phyloP scores from a whole-genome alignment of 164 flowering plant genomes.

The Tetracentron sinense region DNA sequence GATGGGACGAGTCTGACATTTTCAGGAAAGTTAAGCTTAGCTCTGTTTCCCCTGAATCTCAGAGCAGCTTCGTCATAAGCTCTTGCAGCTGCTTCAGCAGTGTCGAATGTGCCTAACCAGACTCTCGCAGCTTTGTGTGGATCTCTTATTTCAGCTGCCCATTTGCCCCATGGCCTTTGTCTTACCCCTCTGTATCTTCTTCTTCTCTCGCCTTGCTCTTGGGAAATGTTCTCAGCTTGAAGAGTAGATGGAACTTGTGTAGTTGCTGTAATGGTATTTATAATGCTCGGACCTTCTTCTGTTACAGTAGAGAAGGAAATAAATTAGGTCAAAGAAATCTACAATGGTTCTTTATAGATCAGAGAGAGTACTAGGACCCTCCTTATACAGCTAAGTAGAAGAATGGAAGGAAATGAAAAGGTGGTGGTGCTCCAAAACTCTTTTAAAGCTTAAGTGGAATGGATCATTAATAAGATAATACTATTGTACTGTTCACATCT shows the following conservation, averaged over 20 bases:
- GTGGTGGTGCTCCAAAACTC: no score
- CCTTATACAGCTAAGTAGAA: no score
- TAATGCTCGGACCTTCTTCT: conserved; percentile 20
- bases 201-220: conserved; percentile 32
- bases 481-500: no score
- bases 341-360: no score
- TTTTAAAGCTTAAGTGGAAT: no score
- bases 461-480: no score
- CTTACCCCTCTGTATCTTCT: conserved; percentile 59
- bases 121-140: conserved; percentile 61
- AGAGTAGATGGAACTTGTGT: conserved; percentile 10
- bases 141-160: conserved; percentile 66
- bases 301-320: conserved; percentile 5
- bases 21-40: conserved; percentile 63
- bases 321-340: no score
- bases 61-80: conserved; percentile 68
- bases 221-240: conserved; percentile 9
- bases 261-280: conserved; percentile 8
- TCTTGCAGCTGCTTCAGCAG: conserved; percentile 58
- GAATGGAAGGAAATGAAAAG: no score
- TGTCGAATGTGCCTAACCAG: conserved; percentile 65
- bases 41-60: conserved; percentile 59
- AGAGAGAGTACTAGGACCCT: no score
- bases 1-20: conserved; percentile 29
- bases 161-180: conserved; percentile 65